These are phyloP conservation scores for Phylloporus rhodoxanthus DNA, from an alignment of 768 basidiomycete species.

Conservation along the genomic window DNA sequence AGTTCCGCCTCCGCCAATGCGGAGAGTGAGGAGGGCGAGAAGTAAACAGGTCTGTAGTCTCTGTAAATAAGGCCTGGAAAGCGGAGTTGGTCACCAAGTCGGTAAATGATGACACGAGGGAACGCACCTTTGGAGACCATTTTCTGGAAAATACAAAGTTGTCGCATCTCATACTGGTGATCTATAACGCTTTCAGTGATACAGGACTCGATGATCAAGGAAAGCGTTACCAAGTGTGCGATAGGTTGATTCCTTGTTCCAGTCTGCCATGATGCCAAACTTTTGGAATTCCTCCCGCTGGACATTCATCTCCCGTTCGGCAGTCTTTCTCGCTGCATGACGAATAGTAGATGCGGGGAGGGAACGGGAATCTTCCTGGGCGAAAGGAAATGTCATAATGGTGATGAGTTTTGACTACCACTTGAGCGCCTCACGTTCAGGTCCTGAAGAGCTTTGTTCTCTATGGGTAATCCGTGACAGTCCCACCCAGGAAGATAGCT, in stretches of 20 bases:
- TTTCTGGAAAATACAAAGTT: constrained; percentile 74
- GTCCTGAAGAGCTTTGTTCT: constrained; percentile 83
- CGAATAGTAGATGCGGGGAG: constrained; percentile 63
- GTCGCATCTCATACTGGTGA: constrained; percentile 80
- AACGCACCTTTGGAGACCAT: constrained; percentile 78
- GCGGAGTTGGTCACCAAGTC: background rate
- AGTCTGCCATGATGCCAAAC: constrained; percentile 91
- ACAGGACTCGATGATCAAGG: background rate
- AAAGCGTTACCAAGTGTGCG: constrained; percentile 66
- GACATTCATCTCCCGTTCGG: constrained; percentile 61
- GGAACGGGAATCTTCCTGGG: constrained; percentile 49
- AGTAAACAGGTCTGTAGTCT: constrained; percentile 86
- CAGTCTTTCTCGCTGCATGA: constrained; percentile 62
- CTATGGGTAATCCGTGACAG: constrained; percentile 95
- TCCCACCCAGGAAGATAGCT: constrained; percentile 98
- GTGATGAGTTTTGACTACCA: background rate
- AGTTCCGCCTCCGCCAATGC: constrained; percentile 95
- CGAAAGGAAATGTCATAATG: background rate
- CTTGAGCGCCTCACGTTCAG: constrained; percentile 45
- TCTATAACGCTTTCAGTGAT: constrained; percentile 42
- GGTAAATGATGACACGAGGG: background rate
- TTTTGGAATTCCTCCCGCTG: constrained; percentile 77
- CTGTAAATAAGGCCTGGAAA: constrained; percentile 71
- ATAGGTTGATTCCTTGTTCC: constrained; percentile 68
- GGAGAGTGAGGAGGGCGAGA: constrained; percentile 90